A percentile compares a stretch with the other conserved stretches of the same genome.
These are phyloP conservation scores for Cyamopsis tetragonoloba DNA, from an alignment of 306 rosid genomes.

Conservation along the genomic window DNA sequence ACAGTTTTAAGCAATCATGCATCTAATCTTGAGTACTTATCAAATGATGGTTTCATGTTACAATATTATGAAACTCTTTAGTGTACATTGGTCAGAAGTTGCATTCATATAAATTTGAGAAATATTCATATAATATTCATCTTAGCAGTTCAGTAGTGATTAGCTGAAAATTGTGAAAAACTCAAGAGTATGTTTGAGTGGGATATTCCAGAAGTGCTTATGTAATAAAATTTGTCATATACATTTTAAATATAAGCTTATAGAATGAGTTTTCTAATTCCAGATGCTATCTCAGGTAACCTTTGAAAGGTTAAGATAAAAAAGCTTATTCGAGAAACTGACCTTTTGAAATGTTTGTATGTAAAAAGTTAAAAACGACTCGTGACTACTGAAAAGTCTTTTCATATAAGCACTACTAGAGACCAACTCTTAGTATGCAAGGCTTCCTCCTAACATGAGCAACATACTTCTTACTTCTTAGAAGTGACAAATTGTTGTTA, in stretches of 20 bases:
- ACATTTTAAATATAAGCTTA: too few species aligned
- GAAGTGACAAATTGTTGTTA: background rate
- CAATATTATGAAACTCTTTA: background rate
- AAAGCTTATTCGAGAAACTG: too few species aligned
- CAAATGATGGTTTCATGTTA: background rate
- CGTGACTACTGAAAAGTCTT: too few species aligned
- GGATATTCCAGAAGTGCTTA: too few species aligned
- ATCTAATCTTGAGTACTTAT: background rate
- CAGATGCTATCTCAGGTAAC: too few species aligned
- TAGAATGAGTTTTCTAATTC: too few species aligned
- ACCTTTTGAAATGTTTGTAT: too few species aligned
- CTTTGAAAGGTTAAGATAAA: too few species aligned
- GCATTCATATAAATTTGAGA: background rate
- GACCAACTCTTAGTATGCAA: background rate
- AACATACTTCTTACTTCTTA: conserved; percentile 4
- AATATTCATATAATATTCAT: background rate
- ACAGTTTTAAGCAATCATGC: background rate
- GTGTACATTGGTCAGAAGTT: background rate
- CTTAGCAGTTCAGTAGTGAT: background rate
- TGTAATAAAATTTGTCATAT: too few species aligned
- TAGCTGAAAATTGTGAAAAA: background rate
- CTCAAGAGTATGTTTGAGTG: too few species aligned
- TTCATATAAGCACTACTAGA: too few species aligned
- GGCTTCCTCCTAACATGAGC: background rate
- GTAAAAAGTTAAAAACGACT: too few species aligned